phyloP scores from a whole-genome alignment of 2,329 filamentous ascomycete species.

The Chrysoporthe puriensis region DNA sequence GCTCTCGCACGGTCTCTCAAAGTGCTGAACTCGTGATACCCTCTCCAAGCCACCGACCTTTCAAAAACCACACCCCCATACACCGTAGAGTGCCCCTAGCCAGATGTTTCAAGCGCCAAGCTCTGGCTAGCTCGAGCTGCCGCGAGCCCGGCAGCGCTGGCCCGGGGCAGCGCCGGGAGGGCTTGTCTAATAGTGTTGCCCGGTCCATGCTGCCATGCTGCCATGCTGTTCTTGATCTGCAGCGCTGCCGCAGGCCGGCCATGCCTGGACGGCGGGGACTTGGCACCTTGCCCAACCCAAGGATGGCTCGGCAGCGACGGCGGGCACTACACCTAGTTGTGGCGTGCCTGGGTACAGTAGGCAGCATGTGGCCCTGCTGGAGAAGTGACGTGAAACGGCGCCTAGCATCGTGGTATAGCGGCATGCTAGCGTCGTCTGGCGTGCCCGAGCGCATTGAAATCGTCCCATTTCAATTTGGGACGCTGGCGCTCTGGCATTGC shows the following conservation, averaged over 20 bases:
- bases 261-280: background rate
- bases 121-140: background rate
- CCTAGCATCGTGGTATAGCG: background rate
- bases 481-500: background rate
- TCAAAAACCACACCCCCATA: no score
- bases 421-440: background rate
- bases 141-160: background rate
- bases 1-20: no score
- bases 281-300: no score
- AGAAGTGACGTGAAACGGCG: no score
- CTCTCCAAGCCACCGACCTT: no score
- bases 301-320: no score
- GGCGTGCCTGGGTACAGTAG: no score
- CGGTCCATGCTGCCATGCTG: background rate
- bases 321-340: no score
- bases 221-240: no score
- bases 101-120: background rate
- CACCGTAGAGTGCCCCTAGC: background rate
- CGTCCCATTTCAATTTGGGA: background rate
- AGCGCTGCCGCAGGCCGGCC: no score
- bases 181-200: slow-evolving; percentile 1
- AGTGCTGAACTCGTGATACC: no score
- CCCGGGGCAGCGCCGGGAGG: background rate
- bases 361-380: no score
- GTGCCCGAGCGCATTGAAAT: background rate